phyloP scores from a whole-genome alignment of 208 protist genomes.

The Crithidia fasciculata region DNA sequence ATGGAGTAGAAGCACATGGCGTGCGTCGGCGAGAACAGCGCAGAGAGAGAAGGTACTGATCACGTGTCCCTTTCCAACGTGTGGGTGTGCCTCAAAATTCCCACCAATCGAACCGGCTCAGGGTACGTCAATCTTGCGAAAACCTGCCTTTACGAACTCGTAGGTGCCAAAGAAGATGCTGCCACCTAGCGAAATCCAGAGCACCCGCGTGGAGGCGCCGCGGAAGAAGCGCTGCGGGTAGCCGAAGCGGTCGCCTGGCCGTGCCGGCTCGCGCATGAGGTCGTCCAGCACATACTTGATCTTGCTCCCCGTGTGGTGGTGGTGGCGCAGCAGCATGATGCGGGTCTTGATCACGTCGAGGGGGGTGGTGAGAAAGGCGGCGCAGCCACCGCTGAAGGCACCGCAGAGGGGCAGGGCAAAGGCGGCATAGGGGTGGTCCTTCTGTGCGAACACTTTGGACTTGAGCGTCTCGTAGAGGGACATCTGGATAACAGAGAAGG shows the following conservation, averaged over 20 bases:
- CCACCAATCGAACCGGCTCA: background rate
- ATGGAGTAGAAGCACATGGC: too few species aligned
- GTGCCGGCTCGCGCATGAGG: slow-evolving; percentile 50
- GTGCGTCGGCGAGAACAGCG: too few species aligned
- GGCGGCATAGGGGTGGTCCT: slow-evolving; percentile 38
- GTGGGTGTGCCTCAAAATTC: background rate
- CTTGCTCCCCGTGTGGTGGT: slow-evolving; percentile 11
- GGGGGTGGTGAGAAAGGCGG: slow-evolving; percentile 91
- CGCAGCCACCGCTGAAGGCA: slow-evolving; percentile 79
- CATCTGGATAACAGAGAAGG: slow-evolving; percentile 94
- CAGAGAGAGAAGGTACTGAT: too few species aligned
- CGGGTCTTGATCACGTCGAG: slow-evolving; percentile 94
- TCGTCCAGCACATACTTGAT: slow-evolving; percentile 52
- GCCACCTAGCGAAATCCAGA: slow-evolving; percentile 93
- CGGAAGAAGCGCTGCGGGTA: slow-evolving; percentile 79
- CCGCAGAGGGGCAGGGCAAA: slow-evolving; percentile 73
- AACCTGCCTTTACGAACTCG: slow-evolving; percentile 58
- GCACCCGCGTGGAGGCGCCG: slow-evolving; percentile 81
- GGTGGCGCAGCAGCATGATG: slow-evolving; percentile 82
- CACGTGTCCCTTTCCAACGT: background rate
- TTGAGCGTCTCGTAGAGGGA: slow-evolving; percentile 92
- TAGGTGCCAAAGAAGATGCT: slow-evolving; percentile 93
- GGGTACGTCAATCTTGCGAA: slow-evolving; percentile 12
- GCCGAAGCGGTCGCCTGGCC: slow-evolving; percentile 78
- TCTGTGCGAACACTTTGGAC: slow-evolving; percentile 32